A percentile compares a stretch with the other conserved stretches of the same genome.
These are phyloP conservation scores for Sporothrix brunneoviolacea DNA, from an alignment of 2,329 filamentous ascomycete species.

Conservation along the genomic window DNA sequence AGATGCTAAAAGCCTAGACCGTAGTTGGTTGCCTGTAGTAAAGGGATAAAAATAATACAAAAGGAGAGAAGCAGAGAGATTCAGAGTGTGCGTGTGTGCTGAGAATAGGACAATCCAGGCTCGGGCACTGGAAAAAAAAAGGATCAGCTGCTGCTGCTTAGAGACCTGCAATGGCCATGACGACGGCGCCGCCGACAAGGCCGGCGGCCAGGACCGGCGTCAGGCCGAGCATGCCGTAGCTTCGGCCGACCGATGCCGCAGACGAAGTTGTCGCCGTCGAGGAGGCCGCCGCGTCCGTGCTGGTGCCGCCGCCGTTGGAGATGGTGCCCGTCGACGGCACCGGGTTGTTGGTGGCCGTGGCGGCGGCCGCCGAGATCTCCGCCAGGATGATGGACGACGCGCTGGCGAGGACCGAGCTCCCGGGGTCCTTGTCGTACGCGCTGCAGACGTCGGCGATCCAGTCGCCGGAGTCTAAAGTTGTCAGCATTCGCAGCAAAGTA, in stretches of 20 bases:
- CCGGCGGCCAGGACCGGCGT: neutral
- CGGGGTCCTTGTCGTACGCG: constrained; percentile 5
- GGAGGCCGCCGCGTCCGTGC: neutral
- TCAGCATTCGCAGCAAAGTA: no score
- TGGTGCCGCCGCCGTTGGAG: neutral
- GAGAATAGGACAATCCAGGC: no score
- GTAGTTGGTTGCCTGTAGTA: no score
- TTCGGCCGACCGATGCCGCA: neutral
- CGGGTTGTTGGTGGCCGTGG: constrained; percentile 19
- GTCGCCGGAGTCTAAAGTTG: constrained; percentile 14
- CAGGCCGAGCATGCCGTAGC: neutral
- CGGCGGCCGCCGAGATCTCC: constrained; percentile 13
- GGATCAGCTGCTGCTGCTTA: neutral
- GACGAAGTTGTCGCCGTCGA: neutral
- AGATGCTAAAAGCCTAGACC: no score
- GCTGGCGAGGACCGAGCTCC: constrained; percentile 8
- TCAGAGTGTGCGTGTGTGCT: no score
- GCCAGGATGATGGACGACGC: constrained; percentile 13
- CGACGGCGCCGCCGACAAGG: neutral
- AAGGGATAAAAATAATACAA: neutral
- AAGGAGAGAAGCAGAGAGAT: no score
- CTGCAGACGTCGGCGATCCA: constrained; percentile 18
- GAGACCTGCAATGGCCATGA: neutral
- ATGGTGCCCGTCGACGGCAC: constrained; percentile 8
- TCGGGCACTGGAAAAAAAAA: no score